phyloP scores from a whole-genome alignment of 2,329 filamentous ascomycete genomes.

The Fusarium euwallaceae region DNA sequence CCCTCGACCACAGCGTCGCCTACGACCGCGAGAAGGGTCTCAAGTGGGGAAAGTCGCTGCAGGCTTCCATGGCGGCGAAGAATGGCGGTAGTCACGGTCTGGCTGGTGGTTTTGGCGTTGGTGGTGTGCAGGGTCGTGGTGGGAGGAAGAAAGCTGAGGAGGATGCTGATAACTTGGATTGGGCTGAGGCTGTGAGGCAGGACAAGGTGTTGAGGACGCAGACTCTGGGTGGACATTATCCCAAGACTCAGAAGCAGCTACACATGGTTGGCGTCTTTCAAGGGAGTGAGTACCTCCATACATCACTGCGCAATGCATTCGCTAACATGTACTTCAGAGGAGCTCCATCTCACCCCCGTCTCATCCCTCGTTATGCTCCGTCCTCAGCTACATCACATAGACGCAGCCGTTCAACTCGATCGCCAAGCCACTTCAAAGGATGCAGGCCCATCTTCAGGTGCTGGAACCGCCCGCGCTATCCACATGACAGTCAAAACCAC shows the following conservation, averaged over 20 bases:
- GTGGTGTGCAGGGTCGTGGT: conserved; percentile 59
- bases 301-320: background rate
- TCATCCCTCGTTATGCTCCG: conserved; percentile 88
- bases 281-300: conserved; percentile 69
- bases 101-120: conserved; percentile 79
- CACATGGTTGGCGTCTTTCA: conserved; percentile 96
- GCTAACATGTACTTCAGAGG: conserved; percentile 64
- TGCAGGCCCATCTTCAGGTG: conserved; percentile 48
- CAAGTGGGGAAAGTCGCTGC: conserved; percentile 83
- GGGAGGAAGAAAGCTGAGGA: conserved; percentile 55
- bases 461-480: conserved; percentile 77
- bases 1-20: conserved; percentile 76
- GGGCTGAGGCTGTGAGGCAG: conserved; percentile 75
- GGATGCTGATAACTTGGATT: conserved; percentile 68
- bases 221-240: conserved; percentile 86
- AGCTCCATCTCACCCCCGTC: conserved; percentile 88
- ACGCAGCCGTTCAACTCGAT: conserved; percentile 82
- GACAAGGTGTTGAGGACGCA: conserved; percentile 83
- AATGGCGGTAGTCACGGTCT: conserved; percentile 77
- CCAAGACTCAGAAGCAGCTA: conserved; percentile 76
- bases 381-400: conserved; percentile 92
- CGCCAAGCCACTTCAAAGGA: conserved; percentile 58
- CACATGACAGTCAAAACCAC: conserved; percentile 88
- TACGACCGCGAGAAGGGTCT: conserved; percentile 90
- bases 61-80: conserved; percentile 69